Evolutionary conservation across 768 basidiomycete genomes (phyloP).

Genomic region (Auricularia heimuer): DNA sequence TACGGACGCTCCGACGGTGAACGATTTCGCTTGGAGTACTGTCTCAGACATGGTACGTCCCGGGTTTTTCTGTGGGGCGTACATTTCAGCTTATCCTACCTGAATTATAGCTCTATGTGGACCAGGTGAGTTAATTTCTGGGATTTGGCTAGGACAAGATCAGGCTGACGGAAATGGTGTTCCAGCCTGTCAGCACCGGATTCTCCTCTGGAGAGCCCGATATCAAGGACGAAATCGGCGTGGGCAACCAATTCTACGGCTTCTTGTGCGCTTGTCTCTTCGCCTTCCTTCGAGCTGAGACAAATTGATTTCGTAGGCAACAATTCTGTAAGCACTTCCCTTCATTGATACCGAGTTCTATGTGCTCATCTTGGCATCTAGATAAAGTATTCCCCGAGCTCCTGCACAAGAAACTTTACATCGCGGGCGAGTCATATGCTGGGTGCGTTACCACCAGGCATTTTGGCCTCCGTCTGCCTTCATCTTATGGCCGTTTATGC

Average conservation of each 20-base stretch:
- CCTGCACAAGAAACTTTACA: conserved; percentile 7
- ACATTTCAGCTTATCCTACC: neutral
- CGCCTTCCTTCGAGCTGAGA: neutral
- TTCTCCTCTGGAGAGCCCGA: conserved; percentile 1
- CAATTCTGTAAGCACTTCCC: conserved; percentile 4
- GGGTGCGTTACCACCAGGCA: neutral
- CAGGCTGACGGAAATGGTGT: neutral
- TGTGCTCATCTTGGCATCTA: neutral
- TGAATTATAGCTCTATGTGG: conserved; percentile 2
- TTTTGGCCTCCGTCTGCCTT: neutral
- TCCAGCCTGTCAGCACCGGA: conserved; percentile 5
- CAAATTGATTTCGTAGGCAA: neutral
- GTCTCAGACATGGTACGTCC: conserved; percentile 1
- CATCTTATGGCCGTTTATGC: neutral
- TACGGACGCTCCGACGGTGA: conserved; percentile 2
- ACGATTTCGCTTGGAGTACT: conserved; percentile 5
- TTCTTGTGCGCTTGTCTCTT: conserved; percentile 7
- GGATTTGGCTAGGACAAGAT: neutral
- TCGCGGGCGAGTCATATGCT: conserved; percentile 8
- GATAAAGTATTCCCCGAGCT: conserved; percentile 10
- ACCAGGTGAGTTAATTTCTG: neutral
- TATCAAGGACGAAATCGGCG: conserved; percentile 4
- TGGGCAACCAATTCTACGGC: conserved; percentile 12
- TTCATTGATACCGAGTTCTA: neutral
- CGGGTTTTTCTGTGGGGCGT: no score